These are phyloP conservation scores for Pestalotiopsis sp. DNA, from an alignment of 2,329 filamentous ascomycete species.

Conservation along the genomic window DNA sequence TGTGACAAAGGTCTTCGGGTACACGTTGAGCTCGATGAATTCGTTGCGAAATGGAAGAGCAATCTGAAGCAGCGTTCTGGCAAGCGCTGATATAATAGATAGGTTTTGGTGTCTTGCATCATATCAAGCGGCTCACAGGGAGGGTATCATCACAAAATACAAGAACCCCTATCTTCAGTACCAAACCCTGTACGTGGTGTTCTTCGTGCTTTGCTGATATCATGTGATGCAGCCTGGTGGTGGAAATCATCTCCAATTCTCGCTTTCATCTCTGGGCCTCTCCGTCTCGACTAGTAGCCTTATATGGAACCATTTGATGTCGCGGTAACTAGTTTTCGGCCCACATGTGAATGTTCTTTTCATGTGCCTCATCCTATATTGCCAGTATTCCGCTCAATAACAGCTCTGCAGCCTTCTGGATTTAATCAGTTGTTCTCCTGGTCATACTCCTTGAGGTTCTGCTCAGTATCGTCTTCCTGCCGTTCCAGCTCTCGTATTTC, in stretches of 20 bases:
- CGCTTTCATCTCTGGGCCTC: too few species aligned
- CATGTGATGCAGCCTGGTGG: too few species aligned
- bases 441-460: neutral
- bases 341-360: too few species aligned
- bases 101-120: neutral
- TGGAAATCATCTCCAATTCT: too few species aligned
- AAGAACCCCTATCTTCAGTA: neutral
- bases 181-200: too few species aligned
- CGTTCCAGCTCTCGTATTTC: neutral
- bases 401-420: neutral
- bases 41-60: conserved; percentile 37
- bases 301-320: too few species aligned
- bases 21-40: conserved; percentile 55
- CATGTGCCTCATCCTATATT: neutral
- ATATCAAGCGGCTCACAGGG: neutral
- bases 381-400: neutral
- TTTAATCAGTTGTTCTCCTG: neutral
- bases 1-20: conserved; percentile 51
- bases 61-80: conserved; percentile 18
- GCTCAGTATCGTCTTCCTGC: neutral
- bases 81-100: neutral
- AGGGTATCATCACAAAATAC: neutral
- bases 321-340: too few species aligned
- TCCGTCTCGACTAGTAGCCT: too few species aligned
- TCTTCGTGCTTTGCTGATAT: too few species aligned